These are phyloP conservation scores for Spinacia oleracea DNA, from an alignment of 179 eudicot genomes.

Conservation along the genomic window DNA sequence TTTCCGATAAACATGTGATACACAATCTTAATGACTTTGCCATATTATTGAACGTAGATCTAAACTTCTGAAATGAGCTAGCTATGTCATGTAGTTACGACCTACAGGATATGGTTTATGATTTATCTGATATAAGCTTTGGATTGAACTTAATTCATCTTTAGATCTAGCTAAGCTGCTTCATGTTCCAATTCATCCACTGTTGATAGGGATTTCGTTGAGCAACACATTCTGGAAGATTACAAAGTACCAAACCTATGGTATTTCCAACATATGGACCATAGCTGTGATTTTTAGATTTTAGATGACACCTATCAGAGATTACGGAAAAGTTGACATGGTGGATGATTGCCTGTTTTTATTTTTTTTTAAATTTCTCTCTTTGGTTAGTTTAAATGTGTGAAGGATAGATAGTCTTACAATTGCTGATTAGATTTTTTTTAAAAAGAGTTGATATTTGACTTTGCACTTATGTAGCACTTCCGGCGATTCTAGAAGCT, in stretches of 20 bases:
- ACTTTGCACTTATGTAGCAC: conserved; percentile 45
- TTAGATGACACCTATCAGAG: not conserved
- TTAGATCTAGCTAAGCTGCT: not conserved
- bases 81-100: not conserved
- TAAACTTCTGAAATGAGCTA: not conserved
- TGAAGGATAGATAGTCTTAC: not conserved
- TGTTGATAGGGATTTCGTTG: not conserved
- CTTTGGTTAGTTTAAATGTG: not conserved
- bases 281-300: not conserved
- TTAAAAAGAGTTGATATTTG: conserved; percentile 13
- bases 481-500: conserved; percentile 76
- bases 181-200: not conserved
- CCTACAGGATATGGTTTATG: not conserved
- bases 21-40: not conserved
- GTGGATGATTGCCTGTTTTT: not conserved
- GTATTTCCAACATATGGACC: not conserved
- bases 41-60: not conserved
- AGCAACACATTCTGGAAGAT: not conserved
- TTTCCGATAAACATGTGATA: too few species aligned
- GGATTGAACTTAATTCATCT: not conserved
- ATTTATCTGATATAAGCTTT: not conserved
- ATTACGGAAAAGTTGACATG: not conserved
- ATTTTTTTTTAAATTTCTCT: not conserved
- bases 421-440: conserved; percentile 13
- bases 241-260: not conserved